A percentile compares a stretch with the other conserved stretches of the same genome.
Evolutionary conservation across 768 basidiomycete species (phyloP).

Genomic region (Porphyrellus cyaneotinctus): DNA sequence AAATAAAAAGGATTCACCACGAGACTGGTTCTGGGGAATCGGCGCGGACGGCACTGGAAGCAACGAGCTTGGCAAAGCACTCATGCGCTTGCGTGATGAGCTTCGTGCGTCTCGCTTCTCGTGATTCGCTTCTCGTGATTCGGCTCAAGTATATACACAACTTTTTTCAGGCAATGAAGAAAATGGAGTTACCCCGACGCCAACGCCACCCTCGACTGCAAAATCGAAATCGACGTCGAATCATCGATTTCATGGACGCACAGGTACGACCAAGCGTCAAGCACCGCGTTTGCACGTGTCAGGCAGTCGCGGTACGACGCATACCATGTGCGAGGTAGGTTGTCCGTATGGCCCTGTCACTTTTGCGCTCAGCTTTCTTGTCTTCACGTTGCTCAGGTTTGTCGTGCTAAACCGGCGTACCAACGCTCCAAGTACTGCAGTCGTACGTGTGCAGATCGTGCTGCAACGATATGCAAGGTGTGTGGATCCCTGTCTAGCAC

Average conservation of each 20-base stretch:
- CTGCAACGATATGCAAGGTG: constrained; percentile 30
- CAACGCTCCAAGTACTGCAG: constrained; percentile 57
- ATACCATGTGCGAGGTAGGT: constrained; percentile 24
- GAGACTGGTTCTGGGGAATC: constrained; percentile 74
- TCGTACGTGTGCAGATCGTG: constrained; percentile 52
- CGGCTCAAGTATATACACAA: neutral
- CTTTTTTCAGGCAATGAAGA: constrained; percentile 11
- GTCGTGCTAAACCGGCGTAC: constrained; percentile 54
- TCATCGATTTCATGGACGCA: neutral
- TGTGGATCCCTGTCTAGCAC: neutral
- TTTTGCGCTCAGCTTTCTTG: neutral
- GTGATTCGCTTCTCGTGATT: neutral
- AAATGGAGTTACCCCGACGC: neutral
- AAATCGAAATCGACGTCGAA: constrained; percentile 1
- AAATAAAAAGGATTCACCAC: constrained; percentile 68
- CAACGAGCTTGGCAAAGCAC: constrained; percentile 70
- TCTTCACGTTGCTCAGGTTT: constrained; percentile 35
- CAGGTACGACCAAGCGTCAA: constrained; percentile 3
- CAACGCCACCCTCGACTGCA: neutral
- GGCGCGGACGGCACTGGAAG: constrained; percentile 62
- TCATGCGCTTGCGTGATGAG: constrained; percentile 57
- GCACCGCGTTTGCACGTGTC: constrained; percentile 9
- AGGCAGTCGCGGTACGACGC: constrained; percentile 2
- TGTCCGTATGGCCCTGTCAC: neutral
- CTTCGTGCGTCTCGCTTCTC: constrained; percentile 36